Percentiles rank a stretch among this genome's conserved stretches.
These are phyloP conservation scores for Micractinium sp. DNA, from an alignment of 139 green algal species.

Conservation along the genomic window DNA sequence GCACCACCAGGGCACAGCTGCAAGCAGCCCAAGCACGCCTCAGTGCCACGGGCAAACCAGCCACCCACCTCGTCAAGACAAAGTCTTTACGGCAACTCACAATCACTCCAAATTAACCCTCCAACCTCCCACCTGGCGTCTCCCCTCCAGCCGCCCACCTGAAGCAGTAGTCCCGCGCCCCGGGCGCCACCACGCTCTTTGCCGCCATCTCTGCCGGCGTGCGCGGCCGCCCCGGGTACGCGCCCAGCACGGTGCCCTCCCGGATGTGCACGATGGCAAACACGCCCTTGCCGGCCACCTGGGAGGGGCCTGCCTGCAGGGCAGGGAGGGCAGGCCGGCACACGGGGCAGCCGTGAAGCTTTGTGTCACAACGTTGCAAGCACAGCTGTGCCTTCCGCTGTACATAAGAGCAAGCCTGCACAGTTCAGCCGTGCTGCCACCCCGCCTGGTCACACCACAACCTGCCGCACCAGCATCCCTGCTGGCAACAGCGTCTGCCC, in stretches of 20 bases:
- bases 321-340: no score
- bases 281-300: conserved; percentile 55
- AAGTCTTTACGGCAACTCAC: no score
- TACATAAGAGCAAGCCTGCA: no score
- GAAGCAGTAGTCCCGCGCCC: conserved; percentile 52
- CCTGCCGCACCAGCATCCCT: background rate
- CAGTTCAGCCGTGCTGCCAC: no score
- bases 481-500: background rate
- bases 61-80: no score
- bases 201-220: conserved; percentile 46
- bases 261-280: conserved; percentile 56
- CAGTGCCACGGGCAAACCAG: no score
- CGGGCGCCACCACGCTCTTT: conserved; percentile 47
- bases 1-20: no score
- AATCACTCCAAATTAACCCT: no score
- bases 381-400: no score
- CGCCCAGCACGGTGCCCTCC: conserved; percentile 52
- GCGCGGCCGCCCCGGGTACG: conserved; percentile 62
- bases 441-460: no score
- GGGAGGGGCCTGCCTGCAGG: conserved; percentile 47
- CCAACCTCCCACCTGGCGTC: no score
- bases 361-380: background rate
- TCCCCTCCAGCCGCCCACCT: background rate
- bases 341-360: background rate
- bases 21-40: no score